phyloP scores from a whole-genome alignment of 2,329 filamentous ascomycete genomes.

The Alternaria sp. region DNA sequence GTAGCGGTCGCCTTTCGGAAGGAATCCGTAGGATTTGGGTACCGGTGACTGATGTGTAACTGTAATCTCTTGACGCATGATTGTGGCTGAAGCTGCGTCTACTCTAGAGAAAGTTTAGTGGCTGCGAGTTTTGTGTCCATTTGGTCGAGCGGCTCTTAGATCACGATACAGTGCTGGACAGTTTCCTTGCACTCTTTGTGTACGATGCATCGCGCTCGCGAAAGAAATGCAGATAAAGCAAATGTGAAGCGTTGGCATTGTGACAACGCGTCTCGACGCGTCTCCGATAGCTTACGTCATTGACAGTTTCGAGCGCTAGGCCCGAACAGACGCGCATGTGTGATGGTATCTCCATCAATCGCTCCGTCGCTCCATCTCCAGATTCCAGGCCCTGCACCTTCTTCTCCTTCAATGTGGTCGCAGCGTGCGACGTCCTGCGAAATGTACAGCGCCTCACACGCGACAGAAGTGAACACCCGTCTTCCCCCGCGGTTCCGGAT shows the following conservation, averaged over 20 bases:
- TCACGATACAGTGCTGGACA: neutral
- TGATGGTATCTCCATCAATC: neutral
- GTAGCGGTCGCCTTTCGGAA: constrained; percentile 44
- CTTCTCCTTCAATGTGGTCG: neutral
- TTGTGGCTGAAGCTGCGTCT: neutral
- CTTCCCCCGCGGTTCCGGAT: constrained; percentile 12
- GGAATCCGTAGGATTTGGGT: constrained; percentile 41
- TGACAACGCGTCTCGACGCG: neutral
- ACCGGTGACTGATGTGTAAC: constrained; percentile 28
- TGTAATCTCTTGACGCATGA: constrained; percentile 27
- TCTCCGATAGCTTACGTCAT: neutral
- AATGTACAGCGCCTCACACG: neutral
- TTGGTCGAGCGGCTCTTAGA: neutral
- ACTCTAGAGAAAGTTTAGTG: neutral
- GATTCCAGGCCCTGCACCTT: neutral
- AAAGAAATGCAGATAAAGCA: neutral
- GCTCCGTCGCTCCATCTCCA: neutral
- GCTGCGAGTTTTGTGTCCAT: neutral
- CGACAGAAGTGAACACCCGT: neutral
- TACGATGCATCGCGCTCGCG: neutral
- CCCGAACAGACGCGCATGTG: neutral
- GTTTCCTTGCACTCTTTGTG: neutral
- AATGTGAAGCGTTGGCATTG: neutral
- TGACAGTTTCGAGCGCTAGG: neutral
- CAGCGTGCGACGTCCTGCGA: neutral